These are phyloP conservation scores for Fusarium drepaniforme DNA, from an alignment of 2,329 filamentous ascomycete genomes.

Conservation along the genomic window DNA sequence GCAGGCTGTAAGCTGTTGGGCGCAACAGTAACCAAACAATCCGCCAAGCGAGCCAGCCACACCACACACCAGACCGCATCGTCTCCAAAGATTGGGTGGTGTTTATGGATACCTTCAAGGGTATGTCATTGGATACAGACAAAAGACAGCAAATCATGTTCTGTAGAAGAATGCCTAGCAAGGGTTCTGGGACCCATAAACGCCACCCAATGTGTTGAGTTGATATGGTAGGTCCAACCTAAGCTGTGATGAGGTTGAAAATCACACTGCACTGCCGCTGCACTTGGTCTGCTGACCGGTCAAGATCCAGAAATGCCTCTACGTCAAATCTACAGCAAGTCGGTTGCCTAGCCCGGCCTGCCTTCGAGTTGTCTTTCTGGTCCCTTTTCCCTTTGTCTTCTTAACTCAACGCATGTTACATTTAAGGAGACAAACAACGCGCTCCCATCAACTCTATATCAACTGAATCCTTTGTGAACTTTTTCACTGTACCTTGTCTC, in stretches of 20 bases:
- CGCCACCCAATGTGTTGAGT: neutral
- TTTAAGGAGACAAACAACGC: neutral
- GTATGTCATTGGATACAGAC: neutral
- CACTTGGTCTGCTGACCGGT: neutral
- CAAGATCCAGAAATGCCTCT: neutral
- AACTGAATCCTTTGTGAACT: neutral
- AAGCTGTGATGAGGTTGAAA: too few relatives aligned
- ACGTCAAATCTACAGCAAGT: too few relatives aligned
- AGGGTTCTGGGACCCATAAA: neutral
- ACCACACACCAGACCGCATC: neutral
- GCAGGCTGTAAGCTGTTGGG: neutral
- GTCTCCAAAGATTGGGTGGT: neutral
- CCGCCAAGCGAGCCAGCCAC: neutral
- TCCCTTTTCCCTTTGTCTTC: neutral
- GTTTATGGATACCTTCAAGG: neutral
- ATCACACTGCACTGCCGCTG: too few relatives aligned
- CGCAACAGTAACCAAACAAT: neutral
- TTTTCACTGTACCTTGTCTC: neutral
- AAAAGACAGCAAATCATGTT: neutral
- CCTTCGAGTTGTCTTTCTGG: neutral
- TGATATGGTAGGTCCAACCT: too few relatives aligned
- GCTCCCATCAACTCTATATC: neutral
- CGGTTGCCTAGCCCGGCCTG: too few relatives aligned
- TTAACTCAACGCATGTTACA: neutral
- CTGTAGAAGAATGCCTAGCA: neutral